Evolutionary conservation across 139 green algal species (phyloP).

Genomic region (Auxenochlorella protothecoides): DNA sequence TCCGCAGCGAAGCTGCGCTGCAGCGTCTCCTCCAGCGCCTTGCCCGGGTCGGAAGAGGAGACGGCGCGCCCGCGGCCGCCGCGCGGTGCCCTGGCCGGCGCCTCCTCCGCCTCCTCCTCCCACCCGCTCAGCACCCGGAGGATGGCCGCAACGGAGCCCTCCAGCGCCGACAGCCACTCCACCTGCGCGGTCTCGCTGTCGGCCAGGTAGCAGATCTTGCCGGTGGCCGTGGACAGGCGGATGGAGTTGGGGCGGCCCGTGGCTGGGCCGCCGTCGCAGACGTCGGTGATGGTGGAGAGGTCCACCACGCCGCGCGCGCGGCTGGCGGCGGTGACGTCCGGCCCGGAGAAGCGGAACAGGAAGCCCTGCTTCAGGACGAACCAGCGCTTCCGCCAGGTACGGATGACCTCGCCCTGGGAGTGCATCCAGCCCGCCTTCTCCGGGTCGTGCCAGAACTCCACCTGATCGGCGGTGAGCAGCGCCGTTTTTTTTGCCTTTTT

Average conservation of each 20-base stretch:
- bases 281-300: slow-evolving; percentile 58
- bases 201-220: slow-evolving; percentile 63
- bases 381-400: slow-evolving; percentile 81
- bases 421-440: slow-evolving; percentile 85
- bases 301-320: slow-evolving; percentile 81
- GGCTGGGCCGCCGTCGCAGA: slow-evolving; percentile 36
- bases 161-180: slow-evolving; percentile 78
- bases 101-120: slow-evolving; percentile 38
- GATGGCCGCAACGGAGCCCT: slow-evolving; percentile 55
- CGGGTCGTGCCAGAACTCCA: slow-evolving; percentile 74
- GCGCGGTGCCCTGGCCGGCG: slow-evolving; percentile 4
- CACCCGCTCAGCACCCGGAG: slow-evolving; percentile 53
- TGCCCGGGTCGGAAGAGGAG: slow-evolving; percentile 8
- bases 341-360: slow-evolving; percentile 72
- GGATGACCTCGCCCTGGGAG: slow-evolving; percentile 75
- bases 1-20: slow-evolving; percentile 13
- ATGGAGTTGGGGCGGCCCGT: slow-evolving; percentile 67
- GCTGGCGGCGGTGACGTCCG: slow-evolving; percentile 41
- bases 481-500: slow-evolving; percentile 26
- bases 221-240: slow-evolving; percentile 60
- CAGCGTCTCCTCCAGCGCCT: slow-evolving; percentile 31
- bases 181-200: slow-evolving; percentile 80
- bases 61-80: slow-evolving; percentile 4
- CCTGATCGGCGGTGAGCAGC: slow-evolving; percentile 64
- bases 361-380: slow-evolving; percentile 85